Evolutionary conservation across 352 stramenopile genomes (phyloP).

Genomic region (Plasmopara halstedii): DNA sequence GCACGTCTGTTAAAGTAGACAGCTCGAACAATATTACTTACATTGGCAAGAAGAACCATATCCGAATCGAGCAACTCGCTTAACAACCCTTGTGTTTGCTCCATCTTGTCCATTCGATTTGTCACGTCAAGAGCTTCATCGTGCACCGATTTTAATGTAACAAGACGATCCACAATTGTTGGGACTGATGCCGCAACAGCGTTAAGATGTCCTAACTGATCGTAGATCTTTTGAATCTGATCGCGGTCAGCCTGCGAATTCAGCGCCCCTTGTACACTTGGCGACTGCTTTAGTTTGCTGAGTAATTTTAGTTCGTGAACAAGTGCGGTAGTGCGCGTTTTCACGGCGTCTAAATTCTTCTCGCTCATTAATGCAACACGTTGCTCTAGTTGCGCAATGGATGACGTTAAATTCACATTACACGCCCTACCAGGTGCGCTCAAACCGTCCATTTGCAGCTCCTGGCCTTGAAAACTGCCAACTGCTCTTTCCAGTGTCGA

Average conservation of each 20-base stretch:
- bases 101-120: conserved; percentile 48
- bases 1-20: not conserved
- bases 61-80: conserved; percentile 58
- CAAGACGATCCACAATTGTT: conserved; percentile 60
- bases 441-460: conserved; percentile 41
- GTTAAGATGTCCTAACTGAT: conserved; percentile 54
- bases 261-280: conserved; percentile 46
- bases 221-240: conserved; percentile 66
- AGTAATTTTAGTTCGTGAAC: conserved; percentile 73
- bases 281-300: conserved; percentile 70
- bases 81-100: conserved; percentile 49
- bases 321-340: conserved; percentile 62
- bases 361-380: conserved; percentile 62
- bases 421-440: conserved; percentile 9
- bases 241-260: conserved; percentile 52
- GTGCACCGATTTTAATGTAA: conserved; percentile 64
- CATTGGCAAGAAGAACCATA: conserved; percentile 52
- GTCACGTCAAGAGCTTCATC: conserved; percentile 50
- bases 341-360: conserved; percentile 74
- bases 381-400: conserved; percentile 53
- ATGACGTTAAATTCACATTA: conserved; percentile 32
- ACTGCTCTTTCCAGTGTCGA: conserved; percentile 52
- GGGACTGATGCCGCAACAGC: conserved; percentile 53
- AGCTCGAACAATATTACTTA: conserved; percentile 23
- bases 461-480: conserved; percentile 43